phyloP scores from a whole-genome alignment of 1,284 basidiomycete genomes.

The Fomes fomentarius region DNA sequence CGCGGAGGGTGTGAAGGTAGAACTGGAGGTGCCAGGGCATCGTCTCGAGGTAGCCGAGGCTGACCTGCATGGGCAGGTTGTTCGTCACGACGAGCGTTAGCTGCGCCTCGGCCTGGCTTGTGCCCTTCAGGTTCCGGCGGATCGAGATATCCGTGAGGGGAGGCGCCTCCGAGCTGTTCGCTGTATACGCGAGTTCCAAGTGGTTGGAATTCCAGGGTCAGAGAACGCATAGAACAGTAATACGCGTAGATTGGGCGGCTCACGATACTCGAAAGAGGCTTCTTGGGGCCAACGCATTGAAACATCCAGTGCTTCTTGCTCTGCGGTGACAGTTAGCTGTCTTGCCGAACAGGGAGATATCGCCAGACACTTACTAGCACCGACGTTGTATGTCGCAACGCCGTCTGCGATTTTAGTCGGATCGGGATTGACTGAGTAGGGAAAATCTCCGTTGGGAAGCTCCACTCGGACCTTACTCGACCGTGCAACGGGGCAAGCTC shows the following conservation, averaged over 20 bases:
- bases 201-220: slow-evolving; percentile 21
- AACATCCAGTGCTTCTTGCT: slow-evolving; percentile 46
- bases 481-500: slow-evolving; percentile 61
- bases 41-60: slow-evolving; percentile 83
- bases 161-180: slow-evolving; percentile 29
- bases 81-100: slow-evolving; percentile 78
- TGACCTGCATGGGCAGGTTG: slow-evolving; percentile 49
- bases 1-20: slow-evolving; percentile 80
- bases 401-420: slow-evolving; percentile 39
- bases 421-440: slow-evolving; percentile 54
- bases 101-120: slow-evolving; percentile 76
- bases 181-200: slow-evolving; percentile 14
- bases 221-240: background rate
- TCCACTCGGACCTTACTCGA: slow-evolving; percentile 55
- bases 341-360: background rate
- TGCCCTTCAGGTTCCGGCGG: slow-evolving; percentile 73
- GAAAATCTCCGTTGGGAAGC: slow-evolving; percentile 42
- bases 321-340: slow-evolving; percentile 16
- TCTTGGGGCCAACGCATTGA: slow-evolving; percentile 60
- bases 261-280: slow-evolving; percentile 58
- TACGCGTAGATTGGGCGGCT: slow-evolving; percentile 22
- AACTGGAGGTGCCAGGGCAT: slow-evolving; percentile 94
- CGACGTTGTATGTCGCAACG: slow-evolving; percentile 52
- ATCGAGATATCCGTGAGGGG: slow-evolving; percentile 54
- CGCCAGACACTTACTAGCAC: slow-evolving; percentile 42